Evolutionary conservation across 306 rosid genomes (phyloP).

Genomic region (Cicer judaicum): DNA sequence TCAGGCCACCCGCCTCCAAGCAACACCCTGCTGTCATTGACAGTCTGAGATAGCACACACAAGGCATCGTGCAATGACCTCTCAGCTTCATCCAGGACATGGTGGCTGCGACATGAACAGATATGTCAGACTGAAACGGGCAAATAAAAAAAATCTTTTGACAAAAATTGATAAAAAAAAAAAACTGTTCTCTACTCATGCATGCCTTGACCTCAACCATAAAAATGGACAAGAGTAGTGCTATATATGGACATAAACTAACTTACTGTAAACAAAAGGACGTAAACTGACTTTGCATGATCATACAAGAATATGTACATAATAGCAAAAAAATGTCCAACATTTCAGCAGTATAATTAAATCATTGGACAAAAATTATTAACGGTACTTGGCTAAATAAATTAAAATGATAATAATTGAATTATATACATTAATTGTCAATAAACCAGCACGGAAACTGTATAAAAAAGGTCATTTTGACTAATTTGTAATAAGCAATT

Average conservation of each 20-base stretch:
- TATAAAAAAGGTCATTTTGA: slow-evolving; percentile 3
- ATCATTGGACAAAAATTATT: not conserved
- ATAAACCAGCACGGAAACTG: slow-evolving; percentile 7
- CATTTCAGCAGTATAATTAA: not conserved
- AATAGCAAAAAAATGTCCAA: not conserved
- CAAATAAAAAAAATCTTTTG: slow-evolving; percentile 24
- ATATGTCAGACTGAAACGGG: too few species aligned
- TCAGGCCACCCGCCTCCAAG: slow-evolving; percentile 99
- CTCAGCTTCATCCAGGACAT: slow-evolving; percentile 96
- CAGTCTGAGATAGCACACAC: slow-evolving; percentile 96
- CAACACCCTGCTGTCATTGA: slow-evolving; percentile 92
- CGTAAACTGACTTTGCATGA: slow-evolving; percentile 16
- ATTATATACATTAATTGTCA: slow-evolving; percentile 10
- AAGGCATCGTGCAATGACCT: slow-evolving; percentile 97
- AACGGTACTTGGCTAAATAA: not conserved
- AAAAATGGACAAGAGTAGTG: not conserved
- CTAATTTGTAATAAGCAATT: slow-evolving; percentile 19
- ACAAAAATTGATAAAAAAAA: not conserved
- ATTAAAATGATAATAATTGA: not conserved
- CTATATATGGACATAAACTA: slow-evolving; percentile 28
- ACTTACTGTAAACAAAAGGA: not conserved
- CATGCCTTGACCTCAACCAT: slow-evolving; percentile 16
- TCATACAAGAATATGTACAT: not conserved
- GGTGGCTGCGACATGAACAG: slow-evolving; percentile 69
- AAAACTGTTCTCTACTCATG: not conserved